Evolutionary conservation across 1,284 basidiomycete species (phyloP).

Genomic region (Naganishia sp.): DNA sequence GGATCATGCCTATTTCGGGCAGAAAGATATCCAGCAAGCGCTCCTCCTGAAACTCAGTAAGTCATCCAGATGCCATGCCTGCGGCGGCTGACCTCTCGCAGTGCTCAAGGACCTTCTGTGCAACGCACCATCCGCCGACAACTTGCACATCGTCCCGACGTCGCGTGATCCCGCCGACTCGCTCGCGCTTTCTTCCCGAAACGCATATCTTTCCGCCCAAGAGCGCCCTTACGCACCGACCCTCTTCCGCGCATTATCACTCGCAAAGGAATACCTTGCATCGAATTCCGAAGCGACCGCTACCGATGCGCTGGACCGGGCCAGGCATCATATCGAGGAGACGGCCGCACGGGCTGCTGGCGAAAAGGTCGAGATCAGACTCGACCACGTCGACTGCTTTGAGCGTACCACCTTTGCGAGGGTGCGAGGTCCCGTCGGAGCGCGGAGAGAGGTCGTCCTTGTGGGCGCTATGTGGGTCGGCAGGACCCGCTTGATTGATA

Average conservation of each 20-base stretch:
- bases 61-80: slow-evolving; percentile 28
- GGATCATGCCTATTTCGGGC: slow-evolving; percentile 90
- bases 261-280: slow-evolving; percentile 53
- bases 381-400: slow-evolving; percentile 90
- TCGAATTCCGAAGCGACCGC: slow-evolving; percentile 36
- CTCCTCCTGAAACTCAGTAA: slow-evolving; percentile 73
- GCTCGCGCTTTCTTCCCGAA: slow-evolving; percentile 88
- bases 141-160: slow-evolving; percentile 81
- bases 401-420: slow-evolving; percentile 74
- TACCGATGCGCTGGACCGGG: slow-evolving; percentile 30
- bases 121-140: slow-evolving; percentile 68
- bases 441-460: slow-evolving; percentile 65
- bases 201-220: slow-evolving; percentile 71
- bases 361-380: slow-evolving; percentile 61
- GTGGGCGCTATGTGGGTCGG: slow-evolving; percentile 89
- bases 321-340: slow-evolving; percentile 50
- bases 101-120: slow-evolving; percentile 79
- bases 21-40: slow-evolving; percentile 98
- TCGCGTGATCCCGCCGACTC: slow-evolving; percentile 63
- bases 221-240: slow-evolving; percentile 72
- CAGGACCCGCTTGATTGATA: slow-evolving; percentile 88
- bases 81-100: slow-evolving; percentile 19
- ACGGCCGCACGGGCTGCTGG: slow-evolving; percentile 42
- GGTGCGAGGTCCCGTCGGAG: slow-evolving; percentile 52
- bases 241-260: slow-evolving; percentile 69